These are phyloP conservation scores for Leccinum imitatum DNA, from an alignment of 768 basidiomycete genomes.

Conservation along the genomic window DNA sequence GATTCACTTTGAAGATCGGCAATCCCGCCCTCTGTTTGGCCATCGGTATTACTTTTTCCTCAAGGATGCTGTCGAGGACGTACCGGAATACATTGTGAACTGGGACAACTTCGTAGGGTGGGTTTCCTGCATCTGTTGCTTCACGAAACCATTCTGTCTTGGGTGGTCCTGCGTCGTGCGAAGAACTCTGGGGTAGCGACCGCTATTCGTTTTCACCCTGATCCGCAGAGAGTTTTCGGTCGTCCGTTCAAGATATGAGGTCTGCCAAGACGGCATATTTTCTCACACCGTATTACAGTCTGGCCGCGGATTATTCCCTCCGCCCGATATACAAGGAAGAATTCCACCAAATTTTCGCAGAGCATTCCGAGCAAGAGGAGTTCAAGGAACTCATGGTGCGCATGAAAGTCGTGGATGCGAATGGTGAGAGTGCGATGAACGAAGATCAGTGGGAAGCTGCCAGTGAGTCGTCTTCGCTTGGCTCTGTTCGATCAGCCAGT, in stretches of 20 bases:
- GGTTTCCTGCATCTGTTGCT: constrained; percentile 23
- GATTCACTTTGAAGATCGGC: constrained; percentile 79
- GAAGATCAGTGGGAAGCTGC: constrained; percentile 98
- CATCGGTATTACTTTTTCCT: constrained; percentile 95
- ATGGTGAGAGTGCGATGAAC: constrained; percentile 90
- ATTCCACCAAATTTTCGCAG: constrained; percentile 86
- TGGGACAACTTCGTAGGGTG: constrained; percentile 93
- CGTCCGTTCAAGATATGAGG: background rate
- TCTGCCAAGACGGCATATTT: background rate
- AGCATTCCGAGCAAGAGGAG: constrained; percentile 77
- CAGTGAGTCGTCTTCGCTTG: constrained; percentile 57
- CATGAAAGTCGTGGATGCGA: constrained; percentile 89
- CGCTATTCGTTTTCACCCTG: background rate
- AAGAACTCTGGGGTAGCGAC: background rate
- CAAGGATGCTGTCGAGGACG: constrained; percentile 93
- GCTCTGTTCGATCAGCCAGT: background rate
- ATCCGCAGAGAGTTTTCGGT: background rate
- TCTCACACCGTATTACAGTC: constrained; percentile 42
- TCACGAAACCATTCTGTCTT: background rate
- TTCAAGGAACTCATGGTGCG: constrained; percentile 79
- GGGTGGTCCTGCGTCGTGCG: background rate
- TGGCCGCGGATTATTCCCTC: constrained; percentile 83
- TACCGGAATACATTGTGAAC: constrained; percentile 95
- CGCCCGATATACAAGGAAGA: constrained; percentile 76
- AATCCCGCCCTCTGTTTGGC: constrained; percentile 67